Percentiles rank a stretch among this genome's conserved stretches.
These are phyloP conservation scores for Oxyria digyna DNA, from an alignment of 148 eudicot genomes.

Conservation along the genomic window DNA sequence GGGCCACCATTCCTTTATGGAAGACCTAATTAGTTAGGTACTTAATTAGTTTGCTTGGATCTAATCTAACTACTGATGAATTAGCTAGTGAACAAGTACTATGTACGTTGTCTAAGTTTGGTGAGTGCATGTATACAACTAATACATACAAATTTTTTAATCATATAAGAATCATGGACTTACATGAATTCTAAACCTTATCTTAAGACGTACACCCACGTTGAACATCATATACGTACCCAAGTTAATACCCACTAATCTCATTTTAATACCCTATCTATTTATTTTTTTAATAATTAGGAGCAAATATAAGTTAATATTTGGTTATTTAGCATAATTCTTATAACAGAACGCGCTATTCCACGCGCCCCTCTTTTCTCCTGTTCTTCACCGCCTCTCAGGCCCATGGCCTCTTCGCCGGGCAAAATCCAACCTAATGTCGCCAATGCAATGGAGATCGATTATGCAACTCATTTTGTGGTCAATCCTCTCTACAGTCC, in stretches of 20 bases:
- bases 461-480: no score
- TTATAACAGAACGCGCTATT: no score
- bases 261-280: background rate
- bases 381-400: no score
- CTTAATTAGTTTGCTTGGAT: background rate
- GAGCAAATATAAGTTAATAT: no score
- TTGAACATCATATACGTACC: background rate
- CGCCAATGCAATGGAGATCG: no score
- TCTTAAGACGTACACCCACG: background rate
- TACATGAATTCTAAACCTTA: background rate
- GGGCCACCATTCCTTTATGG: background rate
- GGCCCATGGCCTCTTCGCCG: no score
- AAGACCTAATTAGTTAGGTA: background rate
- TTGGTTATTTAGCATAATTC: no score
- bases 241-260: background rate
- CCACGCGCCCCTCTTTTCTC: no score
- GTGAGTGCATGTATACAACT: background rate
- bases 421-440: no score
- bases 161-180: background rate
- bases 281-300: no score
- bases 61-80: background rate
- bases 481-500: no score
- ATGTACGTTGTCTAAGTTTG: background rate
- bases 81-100: no score
- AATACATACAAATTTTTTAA: background rate